Evolutionary conservation across 2,329 filamentous ascomycete genomes (phyloP), one percentile per base, ranked within the genome.

Genomic region (Colletotrichum orchidophilum): DNA sequence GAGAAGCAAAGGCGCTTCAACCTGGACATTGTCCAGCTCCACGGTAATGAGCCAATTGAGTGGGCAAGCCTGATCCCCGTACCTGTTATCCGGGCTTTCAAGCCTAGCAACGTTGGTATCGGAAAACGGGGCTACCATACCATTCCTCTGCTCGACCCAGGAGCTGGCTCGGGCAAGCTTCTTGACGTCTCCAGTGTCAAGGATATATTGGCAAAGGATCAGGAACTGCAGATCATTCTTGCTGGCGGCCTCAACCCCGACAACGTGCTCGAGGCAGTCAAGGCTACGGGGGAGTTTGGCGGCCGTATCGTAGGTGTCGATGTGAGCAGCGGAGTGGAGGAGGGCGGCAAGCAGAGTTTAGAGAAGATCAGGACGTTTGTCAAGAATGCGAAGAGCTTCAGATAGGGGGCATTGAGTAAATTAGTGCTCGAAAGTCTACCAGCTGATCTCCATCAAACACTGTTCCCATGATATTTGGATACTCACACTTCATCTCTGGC

Each of bases 281-380:
- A 85, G 26, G 86, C 87, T 15, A 83, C 96, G 18, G 92, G 91
- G 0, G 84, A 87, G 7, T 75, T 69, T 59, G 85, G 85, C 29
- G 85, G 85, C 11, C 89, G 91, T 71, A 89, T 98, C 13, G 84
- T 95, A 39, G 95, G 92, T 2, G 93, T 99, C 3, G 96, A 99
- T 84, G 94, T 97, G 24, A 97, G 95, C 81, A 97, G 94, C 77
- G 97, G 97, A 0, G 95, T 99, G 2, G 96, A 98, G 82, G 91
- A 90, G 42, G 88, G 92, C 75, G 96, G 95, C 2, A 85, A 90
- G 78, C 96, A 99, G 82, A 93, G 92, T 80, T 77, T 96, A 68
- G 88, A 90, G 21, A 97, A 93, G 84, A 98, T 99, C 75, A 85
- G 86, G 73, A 89, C 88, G 4, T 99, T 99, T 81, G 86, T 98